Evolutionary conservation across 345 rosid species (phyloP), one percentile per base, ranked within the genome.

Genomic region (Eucalyptus curtisii): DNA sequence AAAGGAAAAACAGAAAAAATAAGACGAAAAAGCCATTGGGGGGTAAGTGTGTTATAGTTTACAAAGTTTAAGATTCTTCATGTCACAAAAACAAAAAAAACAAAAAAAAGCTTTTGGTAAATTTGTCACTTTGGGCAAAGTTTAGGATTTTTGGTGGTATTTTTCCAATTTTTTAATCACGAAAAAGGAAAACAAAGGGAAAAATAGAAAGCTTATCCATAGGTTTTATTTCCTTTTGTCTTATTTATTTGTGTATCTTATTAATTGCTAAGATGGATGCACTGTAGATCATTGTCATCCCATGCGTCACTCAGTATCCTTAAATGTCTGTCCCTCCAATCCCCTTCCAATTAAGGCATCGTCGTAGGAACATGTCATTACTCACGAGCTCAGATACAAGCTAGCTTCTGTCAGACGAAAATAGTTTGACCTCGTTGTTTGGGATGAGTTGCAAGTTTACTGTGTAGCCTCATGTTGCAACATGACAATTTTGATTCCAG

Each of bases 81-180:
- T 50, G 3, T 50, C 8, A 50, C 22, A 1, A 50, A n/a, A n/a
- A n/a, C n/a, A n/a, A n/a, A n/a, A n/a, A n/a, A n/a, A n/a, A 50
- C 22, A 1, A 50, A 50, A 50, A 17, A 16, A 17, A 50, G 0
- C 3, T 50, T 17, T 0, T 22, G 22, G 8, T 17, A 50, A 17
- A 17, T 50, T 50, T 17, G 2, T 50, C 53, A 50, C 0, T 50
- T 50, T 50, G 2, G 2, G 4, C 1, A 50, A 50, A 50, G 1
- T 50, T 50, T 50, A 7, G 22, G 1, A 17, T 1, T 50, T 50
- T 50, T 50, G 22, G 22, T 17, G 22, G 4, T 50, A 20, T 50
- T 50, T 50, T 50, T 50, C 3, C 22, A 4, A n/a, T 14, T 30
- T 61, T 30, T 30, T 22, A 53, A 64, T n/a, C 33, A 2, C 17